These are phyloP conservation scores for Mycocentrospora acerina DNA, from an alignment of 2,329 filamentous ascomycete genomes.

Conservation along the genomic window DNA sequence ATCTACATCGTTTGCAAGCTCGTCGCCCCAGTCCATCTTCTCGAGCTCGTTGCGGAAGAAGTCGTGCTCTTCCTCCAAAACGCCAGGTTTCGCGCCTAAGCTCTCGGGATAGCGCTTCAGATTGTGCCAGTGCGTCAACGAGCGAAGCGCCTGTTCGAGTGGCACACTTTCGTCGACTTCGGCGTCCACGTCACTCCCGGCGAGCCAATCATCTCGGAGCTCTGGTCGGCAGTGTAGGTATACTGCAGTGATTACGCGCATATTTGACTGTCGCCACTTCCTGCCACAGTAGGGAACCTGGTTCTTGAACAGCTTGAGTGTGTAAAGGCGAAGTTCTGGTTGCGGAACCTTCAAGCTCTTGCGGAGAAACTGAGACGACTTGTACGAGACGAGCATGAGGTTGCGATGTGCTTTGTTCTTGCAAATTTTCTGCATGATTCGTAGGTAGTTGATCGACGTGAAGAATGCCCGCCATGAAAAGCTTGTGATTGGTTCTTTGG, in stretches of 20 bases:
- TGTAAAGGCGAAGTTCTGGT: constrained; percentile 83
- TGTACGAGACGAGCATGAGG: constrained; percentile 91
- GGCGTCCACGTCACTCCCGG: constrained; percentile 85
- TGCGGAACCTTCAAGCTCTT: constrained; percentile 92
- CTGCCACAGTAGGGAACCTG: constrained; percentile 97
- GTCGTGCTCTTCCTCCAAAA: constrained; percentile 49
- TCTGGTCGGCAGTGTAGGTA: constrained; percentile 93
- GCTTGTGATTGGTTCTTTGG: constrained; percentile 76
- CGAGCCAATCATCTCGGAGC: constrained; percentile 91
- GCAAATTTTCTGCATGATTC: constrained; percentile 96
- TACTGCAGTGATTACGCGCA: constrained; percentile 97
- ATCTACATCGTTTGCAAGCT: constrained; percentile 25
- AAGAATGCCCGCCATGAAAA: constrained; percentile 96
- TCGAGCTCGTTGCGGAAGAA: constrained; percentile 54
- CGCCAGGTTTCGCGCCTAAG: constrained; percentile 56
- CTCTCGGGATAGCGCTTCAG: constrained; percentile 77
- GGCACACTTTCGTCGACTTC: constrained; percentile 93
- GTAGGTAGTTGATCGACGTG: constrained; percentile 89
- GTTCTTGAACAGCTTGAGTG: constrained; percentile 96
- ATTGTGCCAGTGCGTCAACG: constrained; percentile 94
- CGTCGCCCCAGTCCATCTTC: constrained; percentile 50
- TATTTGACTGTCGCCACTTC: constrained; percentile 97
- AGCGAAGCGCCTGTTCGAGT: constrained; percentile 84
- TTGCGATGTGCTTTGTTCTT: constrained; percentile 95
- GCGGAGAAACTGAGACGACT: constrained; percentile 86